A percentile compares a stretch with the other conserved stretches of the same genome.
phyloP scores from a whole-genome alignment of 306 rosid genomes.

The Geum urbanum region DNA sequence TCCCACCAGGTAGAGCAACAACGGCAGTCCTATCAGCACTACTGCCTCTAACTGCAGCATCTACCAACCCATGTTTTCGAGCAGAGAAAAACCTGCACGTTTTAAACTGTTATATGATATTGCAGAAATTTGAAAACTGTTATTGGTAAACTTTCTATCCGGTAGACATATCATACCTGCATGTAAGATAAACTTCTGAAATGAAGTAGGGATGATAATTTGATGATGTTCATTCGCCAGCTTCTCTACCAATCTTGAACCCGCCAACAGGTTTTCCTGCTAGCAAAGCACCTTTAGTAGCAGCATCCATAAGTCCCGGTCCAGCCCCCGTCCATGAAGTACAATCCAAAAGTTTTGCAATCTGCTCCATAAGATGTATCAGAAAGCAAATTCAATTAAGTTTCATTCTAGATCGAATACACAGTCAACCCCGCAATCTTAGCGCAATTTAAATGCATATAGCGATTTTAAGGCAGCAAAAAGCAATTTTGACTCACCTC shows the following conservation, averaged over 20 bases:
- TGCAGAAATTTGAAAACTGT: background rate
- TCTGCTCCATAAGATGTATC: conserved; percentile 33
- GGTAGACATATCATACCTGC: conserved; percentile 47
- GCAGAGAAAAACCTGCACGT: conserved; percentile 87
- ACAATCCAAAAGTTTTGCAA: conserved; percentile 75
- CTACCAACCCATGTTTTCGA: conserved; percentile 92
- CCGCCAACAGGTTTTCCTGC: conserved; percentile 83
- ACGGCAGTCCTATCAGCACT: conserved; percentile 65
- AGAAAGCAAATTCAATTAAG: conserved; percentile 7
- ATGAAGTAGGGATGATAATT: conserved; percentile 73
- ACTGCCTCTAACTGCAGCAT: conserved; percentile 66
- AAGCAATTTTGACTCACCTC: conserved; percentile 58
- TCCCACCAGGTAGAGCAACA: conserved; percentile 84
- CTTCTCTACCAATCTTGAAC: conserved; percentile 81
- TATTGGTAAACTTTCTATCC: background rate
- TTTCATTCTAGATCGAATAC: too few species aligned
- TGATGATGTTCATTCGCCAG: conserved; percentile 79
- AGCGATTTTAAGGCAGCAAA: background rate
- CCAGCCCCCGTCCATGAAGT: conserved; percentile 94
- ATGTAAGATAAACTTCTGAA: conserved; percentile 68
- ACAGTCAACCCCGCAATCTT: background rate
- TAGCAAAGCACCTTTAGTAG: conserved; percentile 68
- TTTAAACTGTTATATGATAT: conserved; percentile 22
- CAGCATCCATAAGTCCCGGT: conserved; percentile 96
- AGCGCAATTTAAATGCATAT: background rate